These are phyloP conservation scores for Pseudocercospora cruenta DNA, from an alignment of 2,329 filamentous ascomycete genomes.

Conservation along the genomic window DNA sequence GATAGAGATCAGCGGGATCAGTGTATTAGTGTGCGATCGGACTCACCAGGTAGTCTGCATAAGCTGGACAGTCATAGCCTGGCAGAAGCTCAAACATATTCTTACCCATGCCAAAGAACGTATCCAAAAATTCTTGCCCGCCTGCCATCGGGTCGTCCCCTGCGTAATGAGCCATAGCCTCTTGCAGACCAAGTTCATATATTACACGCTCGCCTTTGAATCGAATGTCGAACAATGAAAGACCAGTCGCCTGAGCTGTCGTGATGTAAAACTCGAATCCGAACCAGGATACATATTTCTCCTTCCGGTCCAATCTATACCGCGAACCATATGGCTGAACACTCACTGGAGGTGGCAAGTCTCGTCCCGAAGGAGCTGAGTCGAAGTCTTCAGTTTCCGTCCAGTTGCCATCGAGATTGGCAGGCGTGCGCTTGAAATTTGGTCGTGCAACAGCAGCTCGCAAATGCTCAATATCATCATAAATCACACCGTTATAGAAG, in stretches of 20 bases:
- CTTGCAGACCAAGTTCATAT: slow-evolving; percentile 58
- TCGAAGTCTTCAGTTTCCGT: slow-evolving; percentile 51
- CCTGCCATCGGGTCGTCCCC: slow-evolving; percentile 54
- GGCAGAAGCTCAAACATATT: slow-evolving; percentile 52
- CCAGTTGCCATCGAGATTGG: slow-evolving; percentile 57
- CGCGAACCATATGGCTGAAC: slow-evolving; percentile 46
- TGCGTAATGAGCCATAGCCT: slow-evolving; percentile 58
- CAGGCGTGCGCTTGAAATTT: slow-evolving; percentile 52
- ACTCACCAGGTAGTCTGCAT: slow-evolving; percentile 52
- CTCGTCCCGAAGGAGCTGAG: slow-evolving; percentile 49
- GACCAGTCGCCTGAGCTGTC: slow-evolving; percentile 49
- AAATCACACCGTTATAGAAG: slow-evolving; percentile 60
- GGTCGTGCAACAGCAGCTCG: slow-evolving; percentile 47
- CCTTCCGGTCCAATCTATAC: slow-evolving; percentile 47
- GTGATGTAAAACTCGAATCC: slow-evolving; percentile 58
- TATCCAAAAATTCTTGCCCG: slow-evolving; percentile 36
- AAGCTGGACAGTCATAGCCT: slow-evolving; percentile 59
- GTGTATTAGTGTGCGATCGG: no score
- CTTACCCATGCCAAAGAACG: slow-evolving; percentile 48
- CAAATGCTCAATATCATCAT: slow-evolving; percentile 54
- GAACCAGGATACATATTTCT: slow-evolving; percentile 57
- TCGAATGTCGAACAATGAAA: slow-evolving; percentile 55
- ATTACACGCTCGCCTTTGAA: slow-evolving; percentile 57
- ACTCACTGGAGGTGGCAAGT: slow-evolving; percentile 52
- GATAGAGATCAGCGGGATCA: not conserved